Conservation (phyloP, 345 rosid species). For the Garcia nutans region DNA sequence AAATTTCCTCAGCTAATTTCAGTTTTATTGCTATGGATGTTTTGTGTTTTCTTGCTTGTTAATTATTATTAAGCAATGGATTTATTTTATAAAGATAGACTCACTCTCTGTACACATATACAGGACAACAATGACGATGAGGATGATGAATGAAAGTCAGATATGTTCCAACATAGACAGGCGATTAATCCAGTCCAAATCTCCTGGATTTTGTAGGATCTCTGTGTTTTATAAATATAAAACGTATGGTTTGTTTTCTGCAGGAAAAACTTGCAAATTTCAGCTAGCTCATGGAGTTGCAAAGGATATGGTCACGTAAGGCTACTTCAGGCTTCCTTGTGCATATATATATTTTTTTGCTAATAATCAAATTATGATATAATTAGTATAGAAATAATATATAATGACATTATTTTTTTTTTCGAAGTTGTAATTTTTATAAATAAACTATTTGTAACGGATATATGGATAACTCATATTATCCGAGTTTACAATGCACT, state of each 20-base stretch:
- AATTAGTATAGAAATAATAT: no score
- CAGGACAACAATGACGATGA: constrained; percentile 9
- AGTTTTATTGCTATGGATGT: background rate
- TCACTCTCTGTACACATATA: no score
- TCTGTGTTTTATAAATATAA: background rate
- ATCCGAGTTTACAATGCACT: no score
- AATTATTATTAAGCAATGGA: no score
- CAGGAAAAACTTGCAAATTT: background rate
- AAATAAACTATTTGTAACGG: no score
- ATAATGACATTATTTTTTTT: no score
- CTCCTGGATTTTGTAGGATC: constrained; percentile 16
- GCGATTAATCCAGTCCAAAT: background rate
- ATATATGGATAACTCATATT: no score
- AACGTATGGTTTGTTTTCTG: constrained; percentile 7
- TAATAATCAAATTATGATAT: no score
- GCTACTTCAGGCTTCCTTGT: background rate
- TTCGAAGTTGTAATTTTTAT: no score
- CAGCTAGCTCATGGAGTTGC: constrained; percentile 3
- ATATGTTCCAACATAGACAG: background rate
- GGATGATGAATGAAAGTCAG: background rate
- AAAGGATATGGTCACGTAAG: constrained; percentile 6
- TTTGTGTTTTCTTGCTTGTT: background rate
- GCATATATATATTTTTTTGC: background rate
- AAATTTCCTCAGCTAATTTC: no score
- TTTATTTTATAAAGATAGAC: no score